Conservation (phyloP, 176 grass and related monocot species). For the Triticum timopheevii region DNA sequence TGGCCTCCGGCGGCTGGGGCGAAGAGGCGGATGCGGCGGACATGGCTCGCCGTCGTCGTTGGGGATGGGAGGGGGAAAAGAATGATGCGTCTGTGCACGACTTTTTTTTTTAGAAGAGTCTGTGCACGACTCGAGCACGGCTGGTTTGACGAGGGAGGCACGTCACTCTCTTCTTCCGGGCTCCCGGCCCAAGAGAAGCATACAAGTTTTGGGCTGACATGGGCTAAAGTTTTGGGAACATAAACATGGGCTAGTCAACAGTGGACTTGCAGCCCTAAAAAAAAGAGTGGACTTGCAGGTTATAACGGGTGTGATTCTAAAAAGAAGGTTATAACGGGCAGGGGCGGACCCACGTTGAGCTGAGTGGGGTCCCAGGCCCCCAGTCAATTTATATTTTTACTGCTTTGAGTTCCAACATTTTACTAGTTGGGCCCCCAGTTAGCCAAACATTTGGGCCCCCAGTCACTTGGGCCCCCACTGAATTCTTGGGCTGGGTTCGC, state of each 20-base stretch:
- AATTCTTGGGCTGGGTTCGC: no score
- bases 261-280: background rate
- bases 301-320: no score
- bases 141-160: background rate
- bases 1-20: background rate
- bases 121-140: background rate
- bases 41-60: conserved; percentile 34
- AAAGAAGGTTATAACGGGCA: no score
- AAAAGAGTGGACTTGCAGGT: background rate
- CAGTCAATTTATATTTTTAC: no score
- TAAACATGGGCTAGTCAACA: background rate
- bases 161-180: background rate
- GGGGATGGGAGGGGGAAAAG: background rate
- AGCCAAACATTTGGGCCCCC: no score
- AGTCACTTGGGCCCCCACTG: no score
- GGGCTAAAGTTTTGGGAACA: background rate
- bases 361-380: no score
- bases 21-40: background rate
- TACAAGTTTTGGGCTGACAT: background rate
- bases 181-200: background rate
- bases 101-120: background rate
- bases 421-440: no score
- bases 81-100: background rate
- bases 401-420: no score
- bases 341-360: no score